These are phyloP conservation scores for Rhodomyrtus tomentosa DNA, from an alignment of 345 rosid species.

Conservation along the genomic window DNA sequence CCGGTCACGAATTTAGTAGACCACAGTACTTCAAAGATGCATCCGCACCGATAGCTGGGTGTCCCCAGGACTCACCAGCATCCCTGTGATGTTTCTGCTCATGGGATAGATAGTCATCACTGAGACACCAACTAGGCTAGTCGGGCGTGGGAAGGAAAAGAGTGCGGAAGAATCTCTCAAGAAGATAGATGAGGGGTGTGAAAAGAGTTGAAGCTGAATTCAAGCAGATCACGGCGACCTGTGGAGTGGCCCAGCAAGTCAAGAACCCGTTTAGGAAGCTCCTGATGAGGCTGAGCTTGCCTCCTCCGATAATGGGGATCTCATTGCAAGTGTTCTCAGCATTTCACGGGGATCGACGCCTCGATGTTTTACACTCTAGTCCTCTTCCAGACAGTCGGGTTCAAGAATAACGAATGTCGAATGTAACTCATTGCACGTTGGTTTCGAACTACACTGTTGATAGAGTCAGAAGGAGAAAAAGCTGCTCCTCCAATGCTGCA, in stretches of 20 bases:
- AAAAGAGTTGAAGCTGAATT: conserved; percentile 34
- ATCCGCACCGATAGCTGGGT: conserved; percentile 46
- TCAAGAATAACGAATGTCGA: conserved; percentile 14
- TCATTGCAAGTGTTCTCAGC: conserved; percentile 37
- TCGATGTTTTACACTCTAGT: conserved; percentile 26
- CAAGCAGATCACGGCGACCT: conserved; percentile 23
- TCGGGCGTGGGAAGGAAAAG: conserved; percentile 22
- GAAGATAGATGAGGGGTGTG: conserved; percentile 44
- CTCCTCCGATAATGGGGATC: conserved; percentile 41
- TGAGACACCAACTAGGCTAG: conserved; percentile 54
- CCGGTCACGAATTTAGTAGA: conserved; percentile 41
- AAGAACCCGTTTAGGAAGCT: conserved; percentile 28
- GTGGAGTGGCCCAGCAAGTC: conserved; percentile 24
- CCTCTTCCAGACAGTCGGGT: conserved; percentile 26
- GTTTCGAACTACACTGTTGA: conserved; percentile 21
- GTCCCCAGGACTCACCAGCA: conserved; percentile 39
- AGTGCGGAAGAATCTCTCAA: conserved; percentile 21
- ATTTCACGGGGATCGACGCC: no score
- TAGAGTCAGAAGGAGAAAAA: conserved; percentile 17
- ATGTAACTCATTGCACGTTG: no score
- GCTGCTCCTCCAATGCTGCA: conserved; percentile 29
- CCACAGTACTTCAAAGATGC: conserved; percentile 22
- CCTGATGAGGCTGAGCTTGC: conserved; percentile 28
- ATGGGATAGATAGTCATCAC: conserved; percentile 39
- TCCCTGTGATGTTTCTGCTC: conserved; percentile 33